A percentile compares a stretch with the other conserved stretches of the same genome.
Evolutionary conservation across 2,329 filamentous ascomycete genomes (phyloP).

Genomic region (Calonectria crousiana): DNA sequence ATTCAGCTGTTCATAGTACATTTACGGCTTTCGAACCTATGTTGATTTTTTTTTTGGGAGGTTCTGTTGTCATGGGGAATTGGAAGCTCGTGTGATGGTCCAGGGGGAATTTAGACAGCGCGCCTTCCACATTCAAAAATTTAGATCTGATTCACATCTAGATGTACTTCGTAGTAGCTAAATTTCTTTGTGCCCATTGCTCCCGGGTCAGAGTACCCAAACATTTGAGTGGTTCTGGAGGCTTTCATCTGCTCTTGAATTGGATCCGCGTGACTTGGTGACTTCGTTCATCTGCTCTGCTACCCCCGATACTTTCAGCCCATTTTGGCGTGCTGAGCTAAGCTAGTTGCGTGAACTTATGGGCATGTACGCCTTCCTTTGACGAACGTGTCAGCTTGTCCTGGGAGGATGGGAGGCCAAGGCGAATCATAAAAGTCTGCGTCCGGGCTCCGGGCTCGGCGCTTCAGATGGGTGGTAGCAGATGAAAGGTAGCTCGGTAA

Average conservation of each 20-base stretch:
- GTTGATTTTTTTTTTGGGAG: conserved; percentile 41
- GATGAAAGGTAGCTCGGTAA: conserved; percentile 6
- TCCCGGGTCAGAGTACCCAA: conserved; percentile 1
- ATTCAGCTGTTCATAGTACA: conserved; percentile 44
- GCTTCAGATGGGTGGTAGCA: not conserved
- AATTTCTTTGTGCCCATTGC: conserved; percentile 20
- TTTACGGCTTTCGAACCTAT: conserved; percentile 39
- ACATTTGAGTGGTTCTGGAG: not conserved
- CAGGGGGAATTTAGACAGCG: conserved; percentile 48
- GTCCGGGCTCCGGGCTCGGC: not conserved
- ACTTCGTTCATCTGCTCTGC: not conserved
- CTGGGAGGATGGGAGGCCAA: not conserved
- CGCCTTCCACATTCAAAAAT: conserved; percentile 47
- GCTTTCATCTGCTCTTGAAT: not conserved
- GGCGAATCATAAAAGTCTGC: not conserved
- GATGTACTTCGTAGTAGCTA: conserved; percentile 32
- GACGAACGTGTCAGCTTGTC: not conserved
- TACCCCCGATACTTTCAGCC: not conserved
- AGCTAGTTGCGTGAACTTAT: not conserved
- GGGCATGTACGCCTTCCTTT: not conserved
- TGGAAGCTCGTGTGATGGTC: conserved; percentile 41
- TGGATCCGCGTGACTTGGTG: not conserved
- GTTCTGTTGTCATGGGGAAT: conserved; percentile 40
- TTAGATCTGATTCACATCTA: conserved; percentile 50
- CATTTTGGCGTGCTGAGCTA: not conserved